Evolutionary conservation across 2,329 filamentous ascomycete species (phyloP).

Genomic region (Aspergillus quadrilineatus): DNA sequence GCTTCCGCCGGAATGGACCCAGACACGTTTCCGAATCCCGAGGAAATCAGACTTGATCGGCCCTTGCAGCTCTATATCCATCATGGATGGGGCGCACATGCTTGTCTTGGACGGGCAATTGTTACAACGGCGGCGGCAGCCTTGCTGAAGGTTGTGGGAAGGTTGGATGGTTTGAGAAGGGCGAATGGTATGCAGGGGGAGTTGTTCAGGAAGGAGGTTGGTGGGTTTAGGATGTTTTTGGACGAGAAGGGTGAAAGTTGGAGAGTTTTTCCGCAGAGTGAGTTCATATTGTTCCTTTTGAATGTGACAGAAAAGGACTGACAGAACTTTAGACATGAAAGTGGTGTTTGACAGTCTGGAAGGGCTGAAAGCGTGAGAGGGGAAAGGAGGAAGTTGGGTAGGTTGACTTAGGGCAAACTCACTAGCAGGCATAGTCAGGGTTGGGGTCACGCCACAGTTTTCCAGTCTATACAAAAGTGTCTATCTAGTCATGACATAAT

Average conservation of each 20-base stretch:
- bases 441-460: neutral
- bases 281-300: neutral
- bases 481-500: neutral
- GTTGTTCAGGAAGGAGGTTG: constrained; percentile 39
- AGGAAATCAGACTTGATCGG: constrained; percentile 59
- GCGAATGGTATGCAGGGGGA: constrained; percentile 40
- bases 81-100: constrained; percentile 62
- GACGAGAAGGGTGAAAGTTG: constrained; percentile 42
- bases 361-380: neutral
- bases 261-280: constrained; percentile 40
- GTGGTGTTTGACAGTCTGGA: constrained; percentile 8
- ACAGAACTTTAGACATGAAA: constrained; percentile 8
- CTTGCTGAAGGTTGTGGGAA: constrained; percentile 43
- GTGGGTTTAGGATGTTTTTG: constrained; percentile 45
- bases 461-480: neutral
- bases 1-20: constrained; percentile 24
- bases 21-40: constrained; percentile 38
- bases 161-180: constrained; percentile 42
- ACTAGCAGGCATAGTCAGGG: neutral
- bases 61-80: constrained; percentile 63
- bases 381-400: neutral
- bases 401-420: neutral
- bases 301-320: neutral
- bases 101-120: constrained; percentile 54
- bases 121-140: constrained; percentile 34